Evolutionary conservation across 768 basidiomycete species (phyloP).

Genomic region (Amanita rimosa): DNA sequence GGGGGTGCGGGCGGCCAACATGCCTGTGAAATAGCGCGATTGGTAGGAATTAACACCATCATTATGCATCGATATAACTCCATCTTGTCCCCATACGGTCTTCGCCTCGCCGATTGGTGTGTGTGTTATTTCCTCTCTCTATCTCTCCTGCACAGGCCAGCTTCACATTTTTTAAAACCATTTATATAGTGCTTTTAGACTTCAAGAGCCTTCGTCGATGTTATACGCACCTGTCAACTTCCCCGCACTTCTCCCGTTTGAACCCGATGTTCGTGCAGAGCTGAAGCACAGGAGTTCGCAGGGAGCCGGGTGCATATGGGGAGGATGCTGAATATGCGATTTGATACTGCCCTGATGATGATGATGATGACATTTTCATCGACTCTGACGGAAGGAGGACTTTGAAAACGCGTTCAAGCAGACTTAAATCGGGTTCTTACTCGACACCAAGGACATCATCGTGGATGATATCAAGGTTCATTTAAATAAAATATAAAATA

Average conservation of each 20-base stretch:
- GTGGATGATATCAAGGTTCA: conserved; percentile 92
- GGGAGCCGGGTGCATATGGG: conserved; percentile 63
- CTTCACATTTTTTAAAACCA: no score
- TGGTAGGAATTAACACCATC: conserved; percentile 81
- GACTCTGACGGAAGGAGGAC: conserved; percentile 43
- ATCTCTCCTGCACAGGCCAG: no score
- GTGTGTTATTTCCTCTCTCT: no score
- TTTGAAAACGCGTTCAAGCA: conserved; percentile 77
- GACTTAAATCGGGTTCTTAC: conserved; percentile 83
- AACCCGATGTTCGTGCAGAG: conserved; percentile 56
- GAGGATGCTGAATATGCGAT: conserved; percentile 85
- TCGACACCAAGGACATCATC: conserved; percentile 73
- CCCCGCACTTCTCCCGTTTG: conserved; percentile 48
- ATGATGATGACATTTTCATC: conserved; percentile 57
- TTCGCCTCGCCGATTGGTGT: conserved; percentile 76
- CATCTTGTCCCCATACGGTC: conserved; percentile 86
- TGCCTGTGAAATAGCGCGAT: conserved; percentile 82
- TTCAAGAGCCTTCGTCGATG: conserved; percentile 82
- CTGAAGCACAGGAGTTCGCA: conserved; percentile 76
- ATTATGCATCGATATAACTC: conserved; percentile 88
- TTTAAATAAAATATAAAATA: no score
- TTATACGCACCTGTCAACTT: conserved; percentile 58
- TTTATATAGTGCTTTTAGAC: conserved; percentile 56
- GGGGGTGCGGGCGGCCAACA: conserved; percentile 90
- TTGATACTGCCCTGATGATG: conserved; percentile 89